Evolutionary conservation across 257 asterid species (phyloP).

Genomic region (Primulina eburnea): DNA sequence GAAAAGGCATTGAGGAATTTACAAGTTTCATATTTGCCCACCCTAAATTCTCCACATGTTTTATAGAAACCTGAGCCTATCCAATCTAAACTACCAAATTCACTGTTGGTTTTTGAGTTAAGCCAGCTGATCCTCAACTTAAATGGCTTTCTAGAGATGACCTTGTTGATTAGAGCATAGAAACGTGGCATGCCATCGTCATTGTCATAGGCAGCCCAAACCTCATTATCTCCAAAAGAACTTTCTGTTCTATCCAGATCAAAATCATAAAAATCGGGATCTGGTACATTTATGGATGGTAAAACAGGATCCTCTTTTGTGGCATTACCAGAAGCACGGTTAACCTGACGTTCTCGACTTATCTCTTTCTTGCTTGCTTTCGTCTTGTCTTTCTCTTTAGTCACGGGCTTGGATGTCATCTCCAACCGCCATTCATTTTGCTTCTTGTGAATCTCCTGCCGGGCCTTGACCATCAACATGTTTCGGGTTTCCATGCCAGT

Average conservation of each 20-base stretch:
- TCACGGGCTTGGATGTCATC: constrained; percentile 17
- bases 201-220: constrained; percentile 82
- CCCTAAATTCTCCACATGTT: constrained; percentile 79
- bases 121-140: constrained; percentile 73
- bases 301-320: constrained; percentile 22
- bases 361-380: constrained; percentile 36
- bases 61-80: constrained; percentile 66
- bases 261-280: constrained; percentile 78
- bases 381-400: constrained; percentile 24
- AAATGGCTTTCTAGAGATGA: constrained; percentile 61
- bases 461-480: constrained; percentile 14
- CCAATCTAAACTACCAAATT: constrained; percentile 62
- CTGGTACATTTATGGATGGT: constrained; percentile 68
- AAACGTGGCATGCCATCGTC: constrained; percentile 87
- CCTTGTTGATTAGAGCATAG: constrained; percentile 65
- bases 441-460: background rate
- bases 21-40: constrained; percentile 45
- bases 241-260: constrained; percentile 57
- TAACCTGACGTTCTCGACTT: constrained; percentile 19
- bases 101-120: constrained; percentile 61
- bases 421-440: background rate
- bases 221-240: constrained; percentile 67
- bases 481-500: constrained; percentile 11
- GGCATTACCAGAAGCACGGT: constrained; percentile 31
- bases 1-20: constrained; percentile 62